Base-by-base conservation (phyloP, 495 filamentous ascomycete species). In the Podospora didyma region DNA sequence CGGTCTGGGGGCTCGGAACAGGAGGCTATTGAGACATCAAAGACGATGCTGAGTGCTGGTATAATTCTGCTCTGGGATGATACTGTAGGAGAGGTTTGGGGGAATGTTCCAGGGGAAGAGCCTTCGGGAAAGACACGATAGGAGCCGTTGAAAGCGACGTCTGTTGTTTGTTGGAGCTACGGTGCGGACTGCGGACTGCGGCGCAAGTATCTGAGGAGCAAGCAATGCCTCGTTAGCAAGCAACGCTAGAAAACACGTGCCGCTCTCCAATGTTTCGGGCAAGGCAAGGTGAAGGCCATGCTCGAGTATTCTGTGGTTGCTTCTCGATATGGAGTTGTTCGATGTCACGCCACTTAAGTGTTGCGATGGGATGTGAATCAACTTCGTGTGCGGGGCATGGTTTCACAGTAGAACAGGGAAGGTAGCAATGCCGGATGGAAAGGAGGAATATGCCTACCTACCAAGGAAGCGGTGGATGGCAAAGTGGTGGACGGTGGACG, bases 11-110 rank as follows among this genome's bases (percentile, higher is more conserved):
- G 49, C 21, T 16, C n/a, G 31, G 54, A 23, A 49, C 7, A 46
- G 11, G 39, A 28, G 35, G 39, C 34, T 42, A 45, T 44, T 11
- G 63, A 46, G 57, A 49, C 46, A 52, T 60, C n/a, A 39, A 50
- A 14, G 41, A 42, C 46, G 35, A 53, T 50, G 45, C 34, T 42
- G 17, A 31, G 9, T 31, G 26, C 26, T 31, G 26, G 9, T 31
- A 44, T 49, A 49, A 34, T 17, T 54, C 23, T 53, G 56, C 45
- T 51, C 14, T 47, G 41, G n/a, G 50, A 47, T 50, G 52, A 34
- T 46, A 35, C 35, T 20, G 50, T 34, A 22, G 5, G n/a, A 21
- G 28, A 16, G 51, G 3, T 10, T 20, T 24, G 5, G n/a, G 12
- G 39, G n/a, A 16, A 42, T 5, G 39, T 14, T 2, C 5, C 5